Evolutionary conservation across 169 alveolate genomes (phyloP).

Genomic region (Cryptosporidium ryanae): DNA sequence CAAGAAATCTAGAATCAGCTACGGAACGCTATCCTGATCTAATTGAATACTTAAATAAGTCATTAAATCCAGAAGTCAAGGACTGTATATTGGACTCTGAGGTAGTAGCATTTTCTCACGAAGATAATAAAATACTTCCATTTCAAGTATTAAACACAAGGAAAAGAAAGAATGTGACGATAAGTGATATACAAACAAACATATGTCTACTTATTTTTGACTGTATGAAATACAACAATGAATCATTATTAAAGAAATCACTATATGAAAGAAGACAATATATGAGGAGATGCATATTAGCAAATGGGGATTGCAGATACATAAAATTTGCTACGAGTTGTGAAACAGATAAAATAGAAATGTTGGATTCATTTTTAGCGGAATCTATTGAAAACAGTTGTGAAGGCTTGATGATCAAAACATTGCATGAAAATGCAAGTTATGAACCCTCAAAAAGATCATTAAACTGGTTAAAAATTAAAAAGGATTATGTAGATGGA

Average conservation of each 20-base stretch:
- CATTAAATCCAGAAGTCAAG: slow-evolving; percentile 75
- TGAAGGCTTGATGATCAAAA: slow-evolving; percentile 98
- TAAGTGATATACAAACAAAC: slow-evolving; percentile 83
- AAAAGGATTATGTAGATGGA: slow-evolving; percentile 97
- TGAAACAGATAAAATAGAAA: slow-evolving; percentile 84
- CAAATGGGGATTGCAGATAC: slow-evolving; percentile 77
- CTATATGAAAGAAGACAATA: slow-evolving; percentile 86
- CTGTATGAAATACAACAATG: slow-evolving; percentile 86
- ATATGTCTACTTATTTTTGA: slow-evolving; percentile 91
- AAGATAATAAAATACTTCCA: slow-evolving; percentile 92
- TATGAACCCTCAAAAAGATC: slow-evolving; percentile 98
- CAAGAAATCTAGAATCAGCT: slow-evolving; percentile 94
- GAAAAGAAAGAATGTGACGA: slow-evolving; percentile 93
- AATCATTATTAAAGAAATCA: slow-evolving; percentile 82
- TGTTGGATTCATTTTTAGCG: slow-evolving; percentile 84
- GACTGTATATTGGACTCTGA: slow-evolving; percentile 95
- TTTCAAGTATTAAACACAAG: slow-evolving; percentile 94
- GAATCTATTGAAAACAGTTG: slow-evolving; percentile 90
- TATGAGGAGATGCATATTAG: slow-evolving; percentile 76
- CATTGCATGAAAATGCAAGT: slow-evolving; percentile 93
- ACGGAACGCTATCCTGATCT: slow-evolving; percentile 93
- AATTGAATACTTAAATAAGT: slow-evolving; percentile 79
- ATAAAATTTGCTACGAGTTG: slow-evolving; percentile 82
- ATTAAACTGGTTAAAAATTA: slow-evolving; percentile 98
- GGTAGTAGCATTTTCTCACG: slow-evolving; percentile 95